phyloP scores from a whole-genome alignment of 108 stramenopile genomes.

The Skeletonema grethae region DNA sequence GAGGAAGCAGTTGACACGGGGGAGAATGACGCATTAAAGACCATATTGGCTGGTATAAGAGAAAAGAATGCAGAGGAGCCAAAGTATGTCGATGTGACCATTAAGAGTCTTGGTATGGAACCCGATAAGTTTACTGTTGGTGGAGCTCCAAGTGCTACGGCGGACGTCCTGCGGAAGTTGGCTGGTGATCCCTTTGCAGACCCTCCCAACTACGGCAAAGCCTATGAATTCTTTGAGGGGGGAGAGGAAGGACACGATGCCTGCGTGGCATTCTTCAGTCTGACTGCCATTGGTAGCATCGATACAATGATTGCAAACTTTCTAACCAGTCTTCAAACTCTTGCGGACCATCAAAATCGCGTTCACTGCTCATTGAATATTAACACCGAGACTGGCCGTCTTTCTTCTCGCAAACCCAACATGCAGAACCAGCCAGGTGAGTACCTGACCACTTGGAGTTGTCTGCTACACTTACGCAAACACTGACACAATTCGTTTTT shows the following conservation, averaged over 20 bases:
- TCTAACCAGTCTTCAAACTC: constrained; percentile 82
- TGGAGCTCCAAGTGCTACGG: constrained; percentile 90
- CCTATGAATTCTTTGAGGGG: constrained; percentile 86
- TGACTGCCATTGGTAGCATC: constrained; percentile 90
- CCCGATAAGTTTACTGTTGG: constrained; percentile 83
- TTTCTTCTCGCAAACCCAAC: constrained; percentile 95
- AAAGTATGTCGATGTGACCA: constrained; percentile 85
- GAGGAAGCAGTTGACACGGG: constrained; percentile 54
- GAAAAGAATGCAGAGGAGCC: constrained; percentile 57
- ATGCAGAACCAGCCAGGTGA: constrained; percentile 96
- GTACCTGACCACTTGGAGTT: background rate
- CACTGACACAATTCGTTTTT: background rate
- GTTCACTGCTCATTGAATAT: constrained; percentile 97
- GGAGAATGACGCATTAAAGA: constrained; percentile 48
- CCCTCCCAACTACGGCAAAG: constrained; percentile 88
- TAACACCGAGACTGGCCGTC: constrained; percentile 98
- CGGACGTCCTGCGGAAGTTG: constrained; percentile 81
- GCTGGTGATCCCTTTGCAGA: constrained; percentile 89
- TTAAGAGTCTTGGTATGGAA: constrained; percentile 81
- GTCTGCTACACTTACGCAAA: background rate
- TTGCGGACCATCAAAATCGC: constrained; percentile 88
- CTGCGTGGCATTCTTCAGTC: constrained; percentile 89
- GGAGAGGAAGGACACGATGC: constrained; percentile 87
- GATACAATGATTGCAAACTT: constrained; percentile 97
- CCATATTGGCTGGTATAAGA: constrained; percentile 59